Conservation (phyloP, 2,329 filamentous ascomycete genomes). For the Microascus cirrosus region DNA sequence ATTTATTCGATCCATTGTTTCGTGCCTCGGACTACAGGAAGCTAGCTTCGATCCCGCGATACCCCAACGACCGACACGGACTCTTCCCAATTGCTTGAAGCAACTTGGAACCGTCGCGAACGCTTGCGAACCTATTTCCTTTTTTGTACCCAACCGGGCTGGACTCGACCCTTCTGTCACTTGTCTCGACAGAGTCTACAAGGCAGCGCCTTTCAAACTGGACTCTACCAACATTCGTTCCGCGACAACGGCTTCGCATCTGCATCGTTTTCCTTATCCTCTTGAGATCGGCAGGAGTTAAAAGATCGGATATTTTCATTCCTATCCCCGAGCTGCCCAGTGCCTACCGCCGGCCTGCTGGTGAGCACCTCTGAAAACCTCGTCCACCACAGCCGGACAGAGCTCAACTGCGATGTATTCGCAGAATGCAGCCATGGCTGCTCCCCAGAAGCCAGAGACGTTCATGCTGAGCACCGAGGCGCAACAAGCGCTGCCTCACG, state of each 20-base stretch:
- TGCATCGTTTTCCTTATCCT: slow-evolving; percentile 1
- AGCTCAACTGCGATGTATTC: slow-evolving; percentile 54
- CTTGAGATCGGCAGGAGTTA: not conserved
- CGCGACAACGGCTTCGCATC: slow-evolving; percentile 4
- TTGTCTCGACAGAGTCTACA: not conserved
- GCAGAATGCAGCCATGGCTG: slow-evolving; percentile 77
- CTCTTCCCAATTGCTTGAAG: slow-evolving; percentile 10
- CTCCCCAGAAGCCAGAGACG: slow-evolving; percentile 92
- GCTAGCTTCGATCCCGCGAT: slow-evolving; percentile 11
- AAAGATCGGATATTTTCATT: not conserved
- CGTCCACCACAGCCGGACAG: slow-evolving; percentile 1
- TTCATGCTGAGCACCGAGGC: slow-evolving; percentile 98
- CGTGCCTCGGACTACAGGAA: slow-evolving; percentile 3
- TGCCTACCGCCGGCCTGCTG: slow-evolving; percentile 4
- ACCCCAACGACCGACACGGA: slow-evolving; percentile 9
- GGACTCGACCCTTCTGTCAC: slow-evolving; percentile 8
- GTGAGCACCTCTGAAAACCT: not conserved
- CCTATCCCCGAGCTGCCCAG: not conserved
- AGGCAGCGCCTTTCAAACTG: slow-evolving; percentile 1
- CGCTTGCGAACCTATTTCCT: slow-evolving; percentile 6
- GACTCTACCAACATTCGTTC: not conserved
- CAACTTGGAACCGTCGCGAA: slow-evolving; percentile 11
- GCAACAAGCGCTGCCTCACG: slow-evolving; percentile 88
- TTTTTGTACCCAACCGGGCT: slow-evolving; percentile 9
- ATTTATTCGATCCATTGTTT: slow-evolving; percentile 25